Evolutionary conservation across 2,329 filamentous ascomycete genomes (phyloP).

Genomic region (Penicillium italicum): DNA sequence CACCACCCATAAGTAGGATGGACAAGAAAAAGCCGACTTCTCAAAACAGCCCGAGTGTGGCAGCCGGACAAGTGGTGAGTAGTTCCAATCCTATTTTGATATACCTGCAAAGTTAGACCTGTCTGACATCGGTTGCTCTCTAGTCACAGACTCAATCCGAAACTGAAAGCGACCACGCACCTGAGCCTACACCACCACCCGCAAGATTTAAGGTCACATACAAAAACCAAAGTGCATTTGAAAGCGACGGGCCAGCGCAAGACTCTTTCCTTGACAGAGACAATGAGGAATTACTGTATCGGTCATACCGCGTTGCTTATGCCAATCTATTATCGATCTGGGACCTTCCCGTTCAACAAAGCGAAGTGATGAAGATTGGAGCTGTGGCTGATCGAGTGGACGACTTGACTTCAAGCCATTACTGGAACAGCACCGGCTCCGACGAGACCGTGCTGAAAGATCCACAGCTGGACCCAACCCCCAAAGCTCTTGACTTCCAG

Average conservation of each 20-base stretch:
- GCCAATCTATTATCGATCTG: constrained; percentile 58
- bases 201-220: constrained; percentile 48
- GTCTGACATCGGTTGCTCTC: constrained; percentile 27
- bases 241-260: constrained; percentile 48
- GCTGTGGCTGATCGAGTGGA: constrained; percentile 39
- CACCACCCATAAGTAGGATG: constrained; percentile 36
- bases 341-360: constrained; percentile 53
- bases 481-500: constrained; percentile 41
- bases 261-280: constrained; percentile 50
- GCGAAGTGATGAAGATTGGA: constrained; percentile 58
- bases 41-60: constrained; percentile 34
- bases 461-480: constrained; percentile 11
- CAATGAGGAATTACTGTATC: constrained; percentile 47
- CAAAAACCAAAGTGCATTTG: constrained; percentile 57
- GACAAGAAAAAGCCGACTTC: constrained; percentile 39
- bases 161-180: constrained; percentile 36
- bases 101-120: constrained; percentile 29
- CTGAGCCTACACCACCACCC: constrained; percentile 26
- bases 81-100: constrained; percentile 21
- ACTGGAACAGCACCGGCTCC: constrained; percentile 26
- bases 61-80: constrained; percentile 30
- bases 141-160: constrained; percentile 39
- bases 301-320: constrained; percentile 55
- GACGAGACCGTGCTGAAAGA: constrained; percentile 27
- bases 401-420: constrained; percentile 20